phyloP scores from a whole-genome alignment of 768 basidiomycete genomes.

The Fibroporia radiculosa region DNA sequence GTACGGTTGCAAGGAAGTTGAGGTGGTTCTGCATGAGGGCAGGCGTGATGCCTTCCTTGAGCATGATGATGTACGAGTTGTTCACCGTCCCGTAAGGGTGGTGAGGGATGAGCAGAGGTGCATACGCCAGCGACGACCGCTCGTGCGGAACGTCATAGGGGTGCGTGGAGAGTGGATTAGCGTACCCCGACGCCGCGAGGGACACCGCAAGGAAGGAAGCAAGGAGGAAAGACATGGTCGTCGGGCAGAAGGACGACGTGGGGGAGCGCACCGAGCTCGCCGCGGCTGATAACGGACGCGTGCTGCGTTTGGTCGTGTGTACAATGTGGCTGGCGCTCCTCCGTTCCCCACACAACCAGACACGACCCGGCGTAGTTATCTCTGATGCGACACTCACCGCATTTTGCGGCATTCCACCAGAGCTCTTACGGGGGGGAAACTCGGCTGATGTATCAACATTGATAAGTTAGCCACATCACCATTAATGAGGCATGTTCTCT shows the following conservation, averaged over 20 bases:
- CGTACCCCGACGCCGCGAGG: constrained; percentile 27
- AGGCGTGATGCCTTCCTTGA: constrained; percentile 62
- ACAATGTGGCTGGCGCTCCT: constrained; percentile 9
- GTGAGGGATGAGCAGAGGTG: constrained; percentile 50
- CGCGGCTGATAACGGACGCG: constrained; percentile 14
- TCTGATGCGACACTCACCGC: no score
- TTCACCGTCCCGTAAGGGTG: constrained; percentile 69
- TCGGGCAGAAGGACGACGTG: constrained; percentile 12
- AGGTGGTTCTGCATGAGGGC: constrained; percentile 66
- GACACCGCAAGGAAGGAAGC: constrained; percentile 31
- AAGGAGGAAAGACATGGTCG: constrained; percentile 22
- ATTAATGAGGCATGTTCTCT: no score
- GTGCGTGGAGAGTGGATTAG: constrained; percentile 39
- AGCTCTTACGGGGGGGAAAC: no score
- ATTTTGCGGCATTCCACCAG: no score
- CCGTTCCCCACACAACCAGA: not conserved
- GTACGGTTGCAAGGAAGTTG: constrained; percentile 63
- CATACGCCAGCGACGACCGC: constrained; percentile 42
- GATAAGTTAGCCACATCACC: no score
- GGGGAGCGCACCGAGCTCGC: not conserved
- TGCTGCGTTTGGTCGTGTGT: constrained; percentile 14
- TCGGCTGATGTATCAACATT: no score
- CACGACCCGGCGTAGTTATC: no score
- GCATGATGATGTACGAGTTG: constrained; percentile 92
- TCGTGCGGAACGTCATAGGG: constrained; percentile 23